Evolutionary conservation across 2,329 filamentous ascomycete genomes (phyloP).

Genomic region (Tolypocladium inflatum): DNA sequence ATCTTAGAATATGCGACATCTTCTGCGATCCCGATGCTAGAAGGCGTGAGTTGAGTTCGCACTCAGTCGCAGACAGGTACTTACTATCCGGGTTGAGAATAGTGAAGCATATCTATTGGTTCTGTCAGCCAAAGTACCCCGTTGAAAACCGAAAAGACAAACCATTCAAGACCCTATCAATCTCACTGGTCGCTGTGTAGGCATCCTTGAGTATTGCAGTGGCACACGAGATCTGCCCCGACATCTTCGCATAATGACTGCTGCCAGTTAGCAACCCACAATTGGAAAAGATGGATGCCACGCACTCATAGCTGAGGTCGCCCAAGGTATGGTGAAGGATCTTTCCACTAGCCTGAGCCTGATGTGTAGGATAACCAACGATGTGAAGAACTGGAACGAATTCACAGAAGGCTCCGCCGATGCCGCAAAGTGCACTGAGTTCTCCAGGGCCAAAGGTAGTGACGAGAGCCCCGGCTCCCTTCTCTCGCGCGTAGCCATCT

Average conservation of each 20-base stretch:
- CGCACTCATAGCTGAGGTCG: neutral
- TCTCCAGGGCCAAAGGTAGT: conserved; percentile 54
- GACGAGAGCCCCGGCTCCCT: conserved; percentile 37
- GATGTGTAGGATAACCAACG: neutral
- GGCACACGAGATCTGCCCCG: neutral
- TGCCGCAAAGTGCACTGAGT: conserved; percentile 10
- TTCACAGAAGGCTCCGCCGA: neutral
- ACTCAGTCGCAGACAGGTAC: neutral
- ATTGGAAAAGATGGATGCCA: neutral
- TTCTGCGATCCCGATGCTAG: neutral
- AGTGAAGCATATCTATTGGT: neutral
- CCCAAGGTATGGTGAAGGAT: neutral
- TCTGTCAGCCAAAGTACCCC: neutral
- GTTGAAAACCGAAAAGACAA: neutral
- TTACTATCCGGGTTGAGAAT: neutral
- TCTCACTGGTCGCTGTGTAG: neutral
- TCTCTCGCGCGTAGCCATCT: conserved; percentile 47
- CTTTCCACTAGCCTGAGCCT: neutral
- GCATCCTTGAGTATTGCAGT: neutral
- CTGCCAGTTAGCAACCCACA: neutral
- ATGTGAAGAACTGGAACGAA: neutral
- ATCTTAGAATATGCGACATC: neutral
- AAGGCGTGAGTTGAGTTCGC: neutral
- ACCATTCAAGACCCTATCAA: neutral
- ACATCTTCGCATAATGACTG: neutral